Percentiles rank a stretch among this genome's conserved stretches.
Conservation (phyloP, 2,329 filamentous ascomycete genomes). For the Aureobasidium uvarum region DNA sequence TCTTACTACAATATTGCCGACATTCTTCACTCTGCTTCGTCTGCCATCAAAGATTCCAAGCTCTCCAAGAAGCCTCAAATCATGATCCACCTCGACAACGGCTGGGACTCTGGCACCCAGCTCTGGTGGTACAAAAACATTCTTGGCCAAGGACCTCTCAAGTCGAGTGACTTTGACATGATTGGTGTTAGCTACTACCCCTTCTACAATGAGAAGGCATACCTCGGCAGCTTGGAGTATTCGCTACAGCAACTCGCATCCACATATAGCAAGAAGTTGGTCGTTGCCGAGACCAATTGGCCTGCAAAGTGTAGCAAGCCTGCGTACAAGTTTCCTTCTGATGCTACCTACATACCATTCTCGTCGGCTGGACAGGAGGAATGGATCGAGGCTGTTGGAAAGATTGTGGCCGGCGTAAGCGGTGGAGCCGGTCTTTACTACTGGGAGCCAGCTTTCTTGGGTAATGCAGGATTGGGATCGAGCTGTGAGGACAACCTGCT, state of each 20-base stretch:
- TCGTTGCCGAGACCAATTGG: constrained; percentile 36
- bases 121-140: constrained; percentile 37
- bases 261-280: constrained; percentile 35
- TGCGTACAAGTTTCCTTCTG: constrained; percentile 32
- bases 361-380: constrained; percentile 34
- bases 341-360: constrained; percentile 33
- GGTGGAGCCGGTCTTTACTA: constrained; percentile 37
- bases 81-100: constrained; percentile 39
- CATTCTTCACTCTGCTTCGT: constrained; percentile 36
- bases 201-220: constrained; percentile 35
- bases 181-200: constrained; percentile 38
- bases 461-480: constrained; percentile 34
- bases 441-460: constrained; percentile 37
- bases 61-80: constrained; percentile 34
- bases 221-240: constrained; percentile 31
- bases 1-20: constrained; percentile 38
- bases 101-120: constrained; percentile 36
- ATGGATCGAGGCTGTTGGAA: constrained; percentile 34
- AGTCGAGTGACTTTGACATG: constrained; percentile 33
- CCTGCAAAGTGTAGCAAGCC: constrained; percentile 34
- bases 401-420: constrained; percentile 27
- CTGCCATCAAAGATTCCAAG: constrained; percentile 35
- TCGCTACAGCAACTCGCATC: constrained; percentile 31
- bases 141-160: constrained; percentile 33
- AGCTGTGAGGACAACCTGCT: constrained; percentile 35